Evolutionary conservation across 1,284 basidiomycete species (phyloP).

Genomic region (Pisolithus thermaeus): DNA sequence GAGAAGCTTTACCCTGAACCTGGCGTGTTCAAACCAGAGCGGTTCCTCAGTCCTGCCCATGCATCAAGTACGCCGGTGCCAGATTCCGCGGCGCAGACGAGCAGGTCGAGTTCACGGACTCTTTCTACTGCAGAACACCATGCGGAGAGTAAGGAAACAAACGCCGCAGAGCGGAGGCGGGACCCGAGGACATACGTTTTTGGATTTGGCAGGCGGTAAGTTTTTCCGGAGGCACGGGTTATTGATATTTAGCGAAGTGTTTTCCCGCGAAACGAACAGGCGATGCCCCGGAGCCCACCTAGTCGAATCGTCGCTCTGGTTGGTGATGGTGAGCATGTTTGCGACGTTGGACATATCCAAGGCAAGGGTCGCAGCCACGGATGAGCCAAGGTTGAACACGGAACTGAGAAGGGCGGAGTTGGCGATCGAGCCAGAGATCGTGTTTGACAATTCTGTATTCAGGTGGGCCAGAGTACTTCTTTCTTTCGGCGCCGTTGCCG

Average conservation of each 20-base stretch:
- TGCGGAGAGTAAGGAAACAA: neutral
- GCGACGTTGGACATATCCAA: conserved; percentile 49
- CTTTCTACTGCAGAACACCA: too few relatives aligned
- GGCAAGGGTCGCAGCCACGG: conserved; percentile 30
- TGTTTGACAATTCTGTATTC: conserved; percentile 48
- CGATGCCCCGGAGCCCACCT: conserved; percentile 48
- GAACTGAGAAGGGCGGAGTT: conserved; percentile 29
- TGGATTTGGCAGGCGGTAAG: conserved; percentile 52
- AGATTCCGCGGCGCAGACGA: neutral
- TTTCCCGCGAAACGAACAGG: conserved; percentile 13
- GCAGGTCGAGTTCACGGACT: neutral
- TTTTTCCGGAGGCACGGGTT: neutral
- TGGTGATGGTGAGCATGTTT: conserved; percentile 44
- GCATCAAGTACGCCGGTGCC: conserved; percentile 20
- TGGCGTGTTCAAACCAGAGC: conserved; percentile 42
- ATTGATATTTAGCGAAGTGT: neutral
- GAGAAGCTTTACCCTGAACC: conserved; percentile 42
- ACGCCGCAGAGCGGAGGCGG: conserved; percentile 24
- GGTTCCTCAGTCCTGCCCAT: conserved; percentile 34
- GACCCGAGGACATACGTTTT: conserved; percentile 46
- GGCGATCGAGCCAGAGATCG: conserved; percentile 38
- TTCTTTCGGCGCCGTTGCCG: neutral
- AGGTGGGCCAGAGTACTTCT: conserved; percentile 26
- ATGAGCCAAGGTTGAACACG: neutral
- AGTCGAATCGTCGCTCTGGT: conserved; percentile 49